Percentiles rank a stretch among this genome's conserved stretches.
These are phyloP conservation scores for Poa pratensis DNA, from an alignment of 176 grass and related monocot species.

Conservation along the genomic window DNA sequence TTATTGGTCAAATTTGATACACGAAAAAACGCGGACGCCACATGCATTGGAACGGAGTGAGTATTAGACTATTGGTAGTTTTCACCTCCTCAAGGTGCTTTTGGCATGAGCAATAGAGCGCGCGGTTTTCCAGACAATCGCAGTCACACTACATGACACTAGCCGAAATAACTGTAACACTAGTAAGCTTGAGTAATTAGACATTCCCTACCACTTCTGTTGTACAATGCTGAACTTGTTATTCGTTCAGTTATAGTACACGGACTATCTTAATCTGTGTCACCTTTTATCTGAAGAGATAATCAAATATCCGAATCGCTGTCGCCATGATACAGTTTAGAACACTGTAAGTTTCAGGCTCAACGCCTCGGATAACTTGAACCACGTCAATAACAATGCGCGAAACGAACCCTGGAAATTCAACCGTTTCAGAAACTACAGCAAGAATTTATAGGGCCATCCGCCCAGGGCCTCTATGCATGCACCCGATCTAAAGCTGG, in stretches of 20 bases:
- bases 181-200: not conserved
- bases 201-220: not conserved
- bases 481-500: not conserved
- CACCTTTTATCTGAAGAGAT: not conserved
- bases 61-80: too few relatives aligned
- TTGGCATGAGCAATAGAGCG: conserved; percentile 17
- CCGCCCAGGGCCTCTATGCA: not conserved
- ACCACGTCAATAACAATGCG: too few relatives aligned
- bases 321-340: not conserved
- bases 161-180: not conserved
- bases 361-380: not conserved
- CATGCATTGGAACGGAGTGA: too few relatives aligned
- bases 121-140: conserved; percentile 24
- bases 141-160: not conserved
- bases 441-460: not conserved
- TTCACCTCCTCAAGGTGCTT: not conserved
- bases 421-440: too few relatives aligned
- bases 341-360: not conserved
- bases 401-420: too few relatives aligned
- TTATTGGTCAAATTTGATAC: too few relatives aligned
- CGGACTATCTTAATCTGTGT: not conserved
- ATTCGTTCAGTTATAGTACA: not conserved
- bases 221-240: not conserved
- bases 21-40: too few relatives aligned
- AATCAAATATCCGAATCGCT: not conserved